Conservation (phyloP, 331 rosid species). For the Telfairia occidentalis region DNA sequence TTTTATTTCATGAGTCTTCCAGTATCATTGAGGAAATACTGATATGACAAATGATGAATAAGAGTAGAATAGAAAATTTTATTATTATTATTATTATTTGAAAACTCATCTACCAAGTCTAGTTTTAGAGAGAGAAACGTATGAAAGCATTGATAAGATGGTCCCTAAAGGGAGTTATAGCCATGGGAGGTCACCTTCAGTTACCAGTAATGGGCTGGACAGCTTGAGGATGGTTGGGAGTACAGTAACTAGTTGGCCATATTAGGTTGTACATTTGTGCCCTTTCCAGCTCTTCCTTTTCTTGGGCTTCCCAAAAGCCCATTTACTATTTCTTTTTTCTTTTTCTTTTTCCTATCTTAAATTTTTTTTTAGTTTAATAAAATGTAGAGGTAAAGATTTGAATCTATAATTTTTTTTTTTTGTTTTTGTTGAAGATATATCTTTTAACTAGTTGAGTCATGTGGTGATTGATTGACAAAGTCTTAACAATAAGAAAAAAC, state of each 20-base stretch:
- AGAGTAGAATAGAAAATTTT: no score
- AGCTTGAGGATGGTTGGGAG: constrained; percentile 23
- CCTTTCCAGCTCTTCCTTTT: not conserved
- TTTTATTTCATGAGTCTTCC: no score
- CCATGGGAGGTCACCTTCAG: constrained; percentile 30
- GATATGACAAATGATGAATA: no score
- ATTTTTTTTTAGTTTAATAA: no score
- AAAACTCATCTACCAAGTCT: not conserved
- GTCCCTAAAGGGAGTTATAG: constrained; percentile 35
- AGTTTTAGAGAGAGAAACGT: not conserved
- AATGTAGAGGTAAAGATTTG: no score
- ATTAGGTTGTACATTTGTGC: constrained; percentile 12
- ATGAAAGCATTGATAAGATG: constrained; percentile 23
- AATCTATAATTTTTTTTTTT: no score
- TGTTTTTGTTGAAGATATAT: no score
- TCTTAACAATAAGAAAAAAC: no score
- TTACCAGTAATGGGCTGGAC: constrained; percentile 49
- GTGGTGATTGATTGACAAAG: no score
- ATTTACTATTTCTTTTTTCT: not conserved
- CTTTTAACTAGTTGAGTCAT: no score
- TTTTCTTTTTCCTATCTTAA: not conserved
- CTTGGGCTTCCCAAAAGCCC: constrained; percentile 15
- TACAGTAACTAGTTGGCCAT: constrained; percentile 14
- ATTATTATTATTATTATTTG: no score
- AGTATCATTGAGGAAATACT: no score